Percentiles rank a stretch among this genome's conserved stretches.
These are phyloP conservation scores for Fusarium napiforme DNA, from an alignment of 2,329 filamentous ascomycete species.

Conservation along the genomic window DNA sequence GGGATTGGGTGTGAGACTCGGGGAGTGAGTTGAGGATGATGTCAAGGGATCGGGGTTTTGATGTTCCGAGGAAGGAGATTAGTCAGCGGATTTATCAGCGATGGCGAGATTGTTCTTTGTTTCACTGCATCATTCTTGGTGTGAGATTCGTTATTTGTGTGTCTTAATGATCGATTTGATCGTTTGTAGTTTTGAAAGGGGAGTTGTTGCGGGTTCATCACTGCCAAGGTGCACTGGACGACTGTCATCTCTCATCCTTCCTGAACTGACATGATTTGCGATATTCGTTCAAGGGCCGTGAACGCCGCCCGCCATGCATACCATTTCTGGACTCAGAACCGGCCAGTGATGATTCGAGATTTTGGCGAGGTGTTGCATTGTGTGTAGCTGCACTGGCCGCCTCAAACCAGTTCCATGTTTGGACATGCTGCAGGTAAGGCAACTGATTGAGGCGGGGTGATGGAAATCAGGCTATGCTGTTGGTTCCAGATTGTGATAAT, in stretches of 20 bases:
- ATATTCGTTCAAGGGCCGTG: too few species aligned
- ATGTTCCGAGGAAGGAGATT: slow-evolving; percentile 2
- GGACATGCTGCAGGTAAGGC: background rate
- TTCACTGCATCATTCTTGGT: background rate
- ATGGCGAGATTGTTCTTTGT: background rate
- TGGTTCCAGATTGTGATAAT: background rate
- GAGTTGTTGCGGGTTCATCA: too few species aligned
- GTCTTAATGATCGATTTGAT: too few species aligned
- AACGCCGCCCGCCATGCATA: slow-evolving; percentile 5
- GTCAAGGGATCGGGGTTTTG: slow-evolving; percentile 22
- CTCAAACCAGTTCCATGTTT: fast-evolving
- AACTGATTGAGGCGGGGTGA: slow-evolving; percentile 3
- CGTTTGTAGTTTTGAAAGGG: too few species aligned
- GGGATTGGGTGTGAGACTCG: background rate
- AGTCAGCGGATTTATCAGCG: slow-evolving; percentile 21
- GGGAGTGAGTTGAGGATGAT: slow-evolving; percentile 5
- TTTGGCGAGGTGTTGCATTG: fast-evolving
- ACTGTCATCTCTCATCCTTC: too few species aligned
- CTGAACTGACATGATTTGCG: too few species aligned
- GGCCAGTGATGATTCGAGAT: fast-evolving
- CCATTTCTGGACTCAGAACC: background rate
- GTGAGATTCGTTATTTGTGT: too few species aligned
- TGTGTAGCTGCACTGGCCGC: fast-evolving
- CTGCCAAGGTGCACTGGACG: too few species aligned
- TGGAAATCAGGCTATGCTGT: slow-evolving; percentile 3